These are phyloP conservation scores for Neofusicoccum sp. DNA, from an alignment of 2,329 filamentous ascomycete genomes.

Conservation along the genomic window DNA sequence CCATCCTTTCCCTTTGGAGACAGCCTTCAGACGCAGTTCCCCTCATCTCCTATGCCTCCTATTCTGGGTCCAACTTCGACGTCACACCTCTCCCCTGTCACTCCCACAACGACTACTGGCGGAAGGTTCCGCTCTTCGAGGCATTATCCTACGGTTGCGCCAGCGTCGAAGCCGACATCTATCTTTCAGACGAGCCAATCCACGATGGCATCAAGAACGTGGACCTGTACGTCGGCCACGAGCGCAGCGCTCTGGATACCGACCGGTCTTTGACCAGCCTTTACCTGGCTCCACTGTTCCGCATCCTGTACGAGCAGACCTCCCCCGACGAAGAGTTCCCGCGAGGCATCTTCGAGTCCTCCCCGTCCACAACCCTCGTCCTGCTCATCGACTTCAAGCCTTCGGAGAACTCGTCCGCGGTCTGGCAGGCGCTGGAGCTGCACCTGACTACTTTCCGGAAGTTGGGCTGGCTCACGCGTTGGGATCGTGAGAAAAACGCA, in stretches of 20 bases:
- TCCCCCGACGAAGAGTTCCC: neutral
- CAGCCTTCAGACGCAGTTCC: neutral
- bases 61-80: constrained; percentile 35
- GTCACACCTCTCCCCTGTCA: constrained; percentile 36
- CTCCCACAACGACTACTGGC: constrained; percentile 16
- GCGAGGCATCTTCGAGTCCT: constrained; percentile 15
- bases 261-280: constrained; percentile 28
- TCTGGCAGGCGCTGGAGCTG: neutral
- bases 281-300: constrained; percentile 26
- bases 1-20: neutral
- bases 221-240: constrained; percentile 32
- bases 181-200: constrained; percentile 11
- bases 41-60: neutral
- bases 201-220: constrained; percentile 19
- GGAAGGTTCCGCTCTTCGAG: constrained; percentile 36
- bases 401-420: neutral
- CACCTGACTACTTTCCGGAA: constrained; percentile 3
- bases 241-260: constrained; percentile 23
- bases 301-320: neutral
- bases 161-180: constrained; percentile 35
- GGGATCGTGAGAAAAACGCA: neutral
- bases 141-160: constrained; percentile 41
- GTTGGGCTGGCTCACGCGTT: constrained; percentile 13
- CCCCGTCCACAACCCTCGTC: constrained; percentile 14
- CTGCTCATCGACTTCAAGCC: constrained; percentile 20